Evolutionary conservation across 768 basidiomycete species (phyloP).

Genomic region (Termitomyces sp.): DNA sequence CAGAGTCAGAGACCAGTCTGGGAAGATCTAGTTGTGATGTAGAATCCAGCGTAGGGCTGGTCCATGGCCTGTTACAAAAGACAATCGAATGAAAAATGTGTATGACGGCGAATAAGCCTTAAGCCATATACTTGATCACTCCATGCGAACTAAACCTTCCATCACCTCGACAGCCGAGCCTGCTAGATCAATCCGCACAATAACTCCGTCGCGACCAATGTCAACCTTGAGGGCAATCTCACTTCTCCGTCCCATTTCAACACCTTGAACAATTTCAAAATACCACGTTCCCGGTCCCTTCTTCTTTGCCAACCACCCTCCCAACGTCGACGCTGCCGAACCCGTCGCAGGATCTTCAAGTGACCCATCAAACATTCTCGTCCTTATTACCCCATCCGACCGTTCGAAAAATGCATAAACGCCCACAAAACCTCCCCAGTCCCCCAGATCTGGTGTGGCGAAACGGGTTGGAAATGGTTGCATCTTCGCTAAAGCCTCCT

Average conservation of each 20-base stretch:
- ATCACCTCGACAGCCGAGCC: slow-evolving; percentile 38
- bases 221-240: slow-evolving; percentile 37
- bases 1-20: too few species aligned
- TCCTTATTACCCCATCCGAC: slow-evolving; percentile 30
- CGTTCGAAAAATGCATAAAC: slow-evolving; percentile 34
- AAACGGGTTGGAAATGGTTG: slow-evolving; percentile 24
- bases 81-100: too few species aligned
- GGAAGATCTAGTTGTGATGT: too few species aligned
- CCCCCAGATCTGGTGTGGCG: slow-evolving; percentile 27
- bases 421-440: slow-evolving; percentile 34
- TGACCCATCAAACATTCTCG: slow-evolving; percentile 38
- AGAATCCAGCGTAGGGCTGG: too few species aligned
- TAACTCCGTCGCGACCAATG: slow-evolving; percentile 24
- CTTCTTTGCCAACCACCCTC: slow-evolving; percentile 33
- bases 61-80: too few species aligned
- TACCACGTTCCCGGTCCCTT: slow-evolving; percentile 33
- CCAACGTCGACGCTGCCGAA: slow-evolving; percentile 40
- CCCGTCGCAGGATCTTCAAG: slow-evolving; percentile 46
- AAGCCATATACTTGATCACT: neutral
- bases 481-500: slow-evolving; percentile 32
- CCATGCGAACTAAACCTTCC: slow-evolving; percentile 26
- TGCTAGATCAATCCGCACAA: slow-evolving; percentile 31
- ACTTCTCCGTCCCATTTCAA: slow-evolving; percentile 43
- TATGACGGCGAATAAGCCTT: too few species aligned
- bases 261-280: slow-evolving; percentile 38